Conservation (phyloP, 257 asterid genomes). For the Lycium ferocissimum region DNA sequence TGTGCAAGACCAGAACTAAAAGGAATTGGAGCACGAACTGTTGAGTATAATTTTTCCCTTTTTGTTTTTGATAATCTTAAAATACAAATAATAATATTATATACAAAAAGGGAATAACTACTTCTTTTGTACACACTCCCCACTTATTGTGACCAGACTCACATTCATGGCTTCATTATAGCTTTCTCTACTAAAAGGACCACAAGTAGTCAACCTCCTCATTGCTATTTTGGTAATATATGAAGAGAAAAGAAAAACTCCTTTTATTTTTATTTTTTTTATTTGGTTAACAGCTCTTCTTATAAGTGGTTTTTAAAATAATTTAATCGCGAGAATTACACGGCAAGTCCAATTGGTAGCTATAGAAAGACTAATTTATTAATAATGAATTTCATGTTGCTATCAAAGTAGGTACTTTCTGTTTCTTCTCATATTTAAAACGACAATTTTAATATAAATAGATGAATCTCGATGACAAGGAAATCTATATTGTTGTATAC, state of each 20-base stretch:
- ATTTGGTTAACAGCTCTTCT: constrained; percentile 6
- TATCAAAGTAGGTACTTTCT: constrained; percentile 13
- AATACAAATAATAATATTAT: not conserved
- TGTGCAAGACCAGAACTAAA: no score
- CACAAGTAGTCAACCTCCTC: constrained; percentile 5
- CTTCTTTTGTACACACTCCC: not conserved
- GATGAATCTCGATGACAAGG: constrained; percentile 2
- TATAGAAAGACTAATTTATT: not conserved
- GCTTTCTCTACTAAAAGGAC: constrained; percentile 3
- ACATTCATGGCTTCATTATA: not conserved
- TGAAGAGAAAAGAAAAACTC: not conserved
- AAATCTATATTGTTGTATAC: not conserved
- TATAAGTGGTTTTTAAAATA: not conserved
- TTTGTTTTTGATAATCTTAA: not conserved
- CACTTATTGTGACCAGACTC: not conserved
- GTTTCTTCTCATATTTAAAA: not conserved
- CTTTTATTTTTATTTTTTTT: not conserved
- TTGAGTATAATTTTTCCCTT: not conserved
- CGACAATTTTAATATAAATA: not conserved
- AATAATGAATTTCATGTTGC: constrained; percentile 19
- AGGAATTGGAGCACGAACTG: not conserved
- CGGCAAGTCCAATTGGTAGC: constrained; percentile 21
- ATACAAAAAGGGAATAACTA: not conserved
- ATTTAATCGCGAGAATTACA: constrained; percentile 2
- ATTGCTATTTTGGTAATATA: not conserved